Conservation (phyloP, 345 rosid genomes). For the Gossypium mustelinum region DNA sequence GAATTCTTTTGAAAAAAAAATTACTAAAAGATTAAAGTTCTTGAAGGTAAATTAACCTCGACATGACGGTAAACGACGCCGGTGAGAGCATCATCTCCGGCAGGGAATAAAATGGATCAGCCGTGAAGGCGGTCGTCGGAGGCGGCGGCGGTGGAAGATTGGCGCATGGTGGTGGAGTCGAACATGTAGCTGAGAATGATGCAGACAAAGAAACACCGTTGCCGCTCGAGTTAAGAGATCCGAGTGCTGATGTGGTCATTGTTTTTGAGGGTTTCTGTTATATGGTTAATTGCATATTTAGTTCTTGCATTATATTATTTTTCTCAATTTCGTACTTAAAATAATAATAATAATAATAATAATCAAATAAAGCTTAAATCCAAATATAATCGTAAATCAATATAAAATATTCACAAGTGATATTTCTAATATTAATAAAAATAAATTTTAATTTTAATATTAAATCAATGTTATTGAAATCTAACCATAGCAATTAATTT, state of each 20-base stretch:
- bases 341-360: neutral
- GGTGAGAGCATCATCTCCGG: neutral
- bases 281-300: neutral
- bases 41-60: slow-evolving; percentile 5
- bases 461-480: too few species aligned
- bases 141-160: neutral
- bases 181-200: neutral
- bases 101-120: neutral
- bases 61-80: neutral
- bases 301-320: neutral
- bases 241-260: neutral
- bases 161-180: neutral
- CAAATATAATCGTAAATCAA: too few species aligned
- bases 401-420: too few species aligned
- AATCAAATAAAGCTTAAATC: too few species aligned
- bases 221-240: neutral
- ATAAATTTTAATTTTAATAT: too few species aligned
- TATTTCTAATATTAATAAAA: too few species aligned
- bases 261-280: neutral
- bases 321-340: neutral
- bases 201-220: neutral
- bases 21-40: neutral
- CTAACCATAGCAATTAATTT: too few species aligned
- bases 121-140: neutral
- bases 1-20: neutral